Conservation (phyloP, 352 stramenopile genomes). For the Phytophthora crassamura region DNA sequence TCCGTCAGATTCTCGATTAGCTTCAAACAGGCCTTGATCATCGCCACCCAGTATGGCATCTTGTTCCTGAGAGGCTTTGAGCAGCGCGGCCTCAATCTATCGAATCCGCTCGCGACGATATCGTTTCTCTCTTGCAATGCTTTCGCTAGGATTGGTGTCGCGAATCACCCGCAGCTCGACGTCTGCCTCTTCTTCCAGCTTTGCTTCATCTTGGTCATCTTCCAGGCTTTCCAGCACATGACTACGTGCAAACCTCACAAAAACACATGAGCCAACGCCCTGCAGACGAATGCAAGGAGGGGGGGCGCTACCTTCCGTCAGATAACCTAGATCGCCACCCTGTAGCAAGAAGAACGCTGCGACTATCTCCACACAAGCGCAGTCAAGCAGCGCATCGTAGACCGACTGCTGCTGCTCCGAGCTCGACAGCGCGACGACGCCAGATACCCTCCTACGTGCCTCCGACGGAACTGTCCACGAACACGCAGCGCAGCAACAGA, state of each 20-base stretch:
- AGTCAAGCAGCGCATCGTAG: constrained; percentile 13
- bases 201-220: no score
- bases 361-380: constrained; percentile 10
- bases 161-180: no score
- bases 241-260: no score
- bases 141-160: neutral
- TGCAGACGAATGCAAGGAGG: neutral
- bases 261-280: neutral
- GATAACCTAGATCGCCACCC: constrained; percentile 49
- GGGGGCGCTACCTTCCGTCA: constrained; percentile 38
- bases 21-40: neutral
- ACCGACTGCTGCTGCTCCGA: neutral
- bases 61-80: constrained; percentile 2
- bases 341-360: constrained; percentile 37
- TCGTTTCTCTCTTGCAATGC: no score
- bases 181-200: no score
- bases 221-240: no score
- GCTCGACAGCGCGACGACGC: constrained; percentile 7
- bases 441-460: constrained; percentile 21
- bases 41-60: neutral
- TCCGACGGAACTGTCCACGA: constrained; percentile 31
- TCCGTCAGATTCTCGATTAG: neutral
- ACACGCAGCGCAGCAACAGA: constrained; percentile 32
- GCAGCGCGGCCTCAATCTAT: constrained; percentile 34
- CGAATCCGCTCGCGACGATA: neutral